Conservation (phyloP, 371 early-diverging fungal species). For the Rhizopus arrhizus region DNA sequence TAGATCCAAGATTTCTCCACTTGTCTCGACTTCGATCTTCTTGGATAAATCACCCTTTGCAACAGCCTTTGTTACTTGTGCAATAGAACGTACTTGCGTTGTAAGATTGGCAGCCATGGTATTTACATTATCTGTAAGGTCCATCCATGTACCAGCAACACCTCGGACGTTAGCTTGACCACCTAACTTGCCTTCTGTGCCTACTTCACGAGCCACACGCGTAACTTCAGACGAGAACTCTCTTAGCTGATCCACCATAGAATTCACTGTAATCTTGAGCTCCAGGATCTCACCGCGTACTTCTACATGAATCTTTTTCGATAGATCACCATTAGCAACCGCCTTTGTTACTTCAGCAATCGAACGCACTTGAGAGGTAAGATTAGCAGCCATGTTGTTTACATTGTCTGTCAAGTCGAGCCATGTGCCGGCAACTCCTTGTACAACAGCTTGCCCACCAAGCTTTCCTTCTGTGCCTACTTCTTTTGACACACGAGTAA, state of each 20-base stretch:
- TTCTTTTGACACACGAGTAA: conserved; percentile 54
- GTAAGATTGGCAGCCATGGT: conserved; percentile 25
- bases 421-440: conserved; percentile 62
- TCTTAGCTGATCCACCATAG: conserved; percentile 15
- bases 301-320: conserved; percentile 36
- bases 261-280: conserved; percentile 11
- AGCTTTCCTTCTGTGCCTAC: conserved; percentile 59
- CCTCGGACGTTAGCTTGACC: conserved; percentile 40
- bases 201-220: conserved; percentile 16
- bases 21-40: conserved; percentile 22
- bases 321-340: conserved; percentile 50
- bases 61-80: conserved; percentile 24
- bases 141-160: conserved; percentile 41
- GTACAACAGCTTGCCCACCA: conserved; percentile 59
- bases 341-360: conserved; percentile 61
- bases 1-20: conserved; percentile 24
- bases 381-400: conserved; percentile 60
- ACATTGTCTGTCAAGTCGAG: conserved; percentile 61
- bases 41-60: conserved; percentile 26
- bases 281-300: conserved; percentile 8
- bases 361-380: conserved; percentile 57
- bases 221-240: conserved; percentile 12
- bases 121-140: conserved; percentile 39
- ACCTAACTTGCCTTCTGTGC: conserved; percentile 38
- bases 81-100: conserved; percentile 25